A percentile compares a stretch with the other conserved stretches of the same genome.
phyloP scores from a whole-genome alignment of 2,329 filamentous ascomycete species.

The Didymella sp. region DNA sequence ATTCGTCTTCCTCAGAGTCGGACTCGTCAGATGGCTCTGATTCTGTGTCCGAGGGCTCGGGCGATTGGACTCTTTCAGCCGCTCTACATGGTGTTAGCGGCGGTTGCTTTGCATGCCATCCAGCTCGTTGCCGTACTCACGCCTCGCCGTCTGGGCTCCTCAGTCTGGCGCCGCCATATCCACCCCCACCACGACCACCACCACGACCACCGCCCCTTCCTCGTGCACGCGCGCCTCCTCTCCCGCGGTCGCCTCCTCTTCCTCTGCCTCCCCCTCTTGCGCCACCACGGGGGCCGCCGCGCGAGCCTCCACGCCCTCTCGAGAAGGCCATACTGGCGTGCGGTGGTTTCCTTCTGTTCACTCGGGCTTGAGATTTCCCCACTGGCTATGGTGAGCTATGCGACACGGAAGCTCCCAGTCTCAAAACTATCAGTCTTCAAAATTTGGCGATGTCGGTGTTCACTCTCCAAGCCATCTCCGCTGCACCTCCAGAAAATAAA shows the following conservation, averaged over 20 bases:
- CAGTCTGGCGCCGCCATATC: conserved; percentile 39
- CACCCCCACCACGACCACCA: conserved; percentile 37
- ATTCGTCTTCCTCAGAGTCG: conserved; percentile 37
- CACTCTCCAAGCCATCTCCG: neutral
- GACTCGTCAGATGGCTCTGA: conserved; percentile 34
- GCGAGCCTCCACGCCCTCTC: conserved; percentile 18
- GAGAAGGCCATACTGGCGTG: conserved; percentile 30
- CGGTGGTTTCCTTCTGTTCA: neutral
- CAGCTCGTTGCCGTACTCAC: conserved; percentile 34
- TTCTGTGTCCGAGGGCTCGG: conserved; percentile 31
- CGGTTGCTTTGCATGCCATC: neutral
- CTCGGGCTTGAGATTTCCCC: neutral
- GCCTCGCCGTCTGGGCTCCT: conserved; percentile 40
- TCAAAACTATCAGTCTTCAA: neutral
- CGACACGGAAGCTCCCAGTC: neutral
- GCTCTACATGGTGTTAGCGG: conserved; percentile 30
- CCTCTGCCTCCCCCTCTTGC: conserved; percentile 14
- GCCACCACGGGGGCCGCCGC: neutral
- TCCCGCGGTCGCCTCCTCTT: conserved; percentile 31
- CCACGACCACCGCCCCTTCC: conserved; percentile 39
- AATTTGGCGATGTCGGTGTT: neutral
- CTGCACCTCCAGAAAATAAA: conserved; percentile 21
- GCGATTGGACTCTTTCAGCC: conserved; percentile 26
- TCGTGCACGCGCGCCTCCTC: conserved; percentile 9
- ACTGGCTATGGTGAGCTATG: neutral